These are phyloP conservation scores for Puccinellia tenuiflora DNA, from an alignment of 176 grass and related monocot species.

Conservation along the genomic window DNA sequence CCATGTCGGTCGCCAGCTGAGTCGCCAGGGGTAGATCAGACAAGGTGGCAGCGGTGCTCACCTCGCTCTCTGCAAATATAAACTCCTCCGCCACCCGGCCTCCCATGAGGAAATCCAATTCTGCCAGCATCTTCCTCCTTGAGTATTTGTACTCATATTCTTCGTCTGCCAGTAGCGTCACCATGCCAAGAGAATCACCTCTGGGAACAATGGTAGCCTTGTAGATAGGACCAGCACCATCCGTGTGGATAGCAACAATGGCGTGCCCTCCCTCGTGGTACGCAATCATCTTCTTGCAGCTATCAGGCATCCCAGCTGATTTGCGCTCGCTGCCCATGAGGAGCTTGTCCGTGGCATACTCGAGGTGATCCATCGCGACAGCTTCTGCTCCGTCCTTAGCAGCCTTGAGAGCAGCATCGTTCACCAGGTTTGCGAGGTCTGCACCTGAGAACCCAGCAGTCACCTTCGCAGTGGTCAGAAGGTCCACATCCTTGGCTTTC, in stretches of 20 bases:
- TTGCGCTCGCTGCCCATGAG: conserved; percentile 39
- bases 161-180: conserved; percentile 33
- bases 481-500: conserved; percentile 53
- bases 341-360: conserved; percentile 53
- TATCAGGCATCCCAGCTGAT: neutral
- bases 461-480: conserved; percentile 38
- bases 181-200: conserved; percentile 50
- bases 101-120: conserved; percentile 60
- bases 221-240: conserved; percentile 49
- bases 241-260: conserved; percentile 30
- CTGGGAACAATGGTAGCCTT: conserved; percentile 55
- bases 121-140: conserved; percentile 56
- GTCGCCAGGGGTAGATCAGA: conserved; percentile 47
- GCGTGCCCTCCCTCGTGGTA: neutral
- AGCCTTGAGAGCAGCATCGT: conserved; percentile 55
- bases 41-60: conserved; percentile 33
- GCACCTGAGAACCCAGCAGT: conserved; percentile 51
- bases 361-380: conserved; percentile 44
- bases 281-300: conserved; percentile 24
- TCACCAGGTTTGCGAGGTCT: conserved; percentile 73
- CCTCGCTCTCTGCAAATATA: conserved; percentile 52
- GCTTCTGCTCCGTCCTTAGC: conserved; percentile 54
- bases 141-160: conserved; percentile 31
- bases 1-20: conserved; percentile 48
- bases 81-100: conserved; percentile 66